Evolutionary conservation across 148 eudicot genomes (phyloP), one percentile per base, ranked within the genome.

Genomic region (Arbutus unedo): DNA sequence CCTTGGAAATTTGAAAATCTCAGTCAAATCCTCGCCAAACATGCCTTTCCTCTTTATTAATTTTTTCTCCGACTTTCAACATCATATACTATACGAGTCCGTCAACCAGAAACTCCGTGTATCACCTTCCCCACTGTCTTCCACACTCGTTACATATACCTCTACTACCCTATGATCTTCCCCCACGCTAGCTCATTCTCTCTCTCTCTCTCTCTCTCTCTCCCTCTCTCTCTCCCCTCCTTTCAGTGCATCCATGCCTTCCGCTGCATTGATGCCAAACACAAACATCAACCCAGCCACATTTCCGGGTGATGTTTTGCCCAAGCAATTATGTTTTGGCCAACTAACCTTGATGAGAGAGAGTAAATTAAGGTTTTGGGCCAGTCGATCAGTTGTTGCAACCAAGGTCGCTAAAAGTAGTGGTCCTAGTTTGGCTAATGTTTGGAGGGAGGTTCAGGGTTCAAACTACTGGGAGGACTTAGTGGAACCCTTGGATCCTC

Each of bases 381-480:
- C 59, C 21, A 23, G 57, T 7, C 72, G 11, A 21, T 74, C 79
- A 0, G 25, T 16, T 4, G 76, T 43, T 50, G 15, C 76, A 43
- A 13, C 53, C 13, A 74, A 77, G 73, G 21, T 62, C 21, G 66
- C 14, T 0, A 13, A 6, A 19, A 41, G 50, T 2, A 47, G 16
- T 2, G 6, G 72, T 25, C 64, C 79, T 9, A 53, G 49, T 2
- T 80, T 86, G 57, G 57, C 85, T 41, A 45, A 74, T 13, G 55
- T 76, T 4, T 88, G 90, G 90, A 80, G 84, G n/a, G 87, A 86
- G 8, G 43, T 89, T 7, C 87, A 85, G 54, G 91, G 91, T 10
- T 53, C 41, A 7, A 83, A 82, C 70, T 53, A 89, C 77, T 86
- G 91, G 91, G 86, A 89, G 4, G 49, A 85, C 57, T 77, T 89